Evolutionary conservation across 2,329 filamentous ascomycete species (phyloP), one percentile per base, ranked within the genome.

Genomic region (Grosmannia clavigera): DNA sequence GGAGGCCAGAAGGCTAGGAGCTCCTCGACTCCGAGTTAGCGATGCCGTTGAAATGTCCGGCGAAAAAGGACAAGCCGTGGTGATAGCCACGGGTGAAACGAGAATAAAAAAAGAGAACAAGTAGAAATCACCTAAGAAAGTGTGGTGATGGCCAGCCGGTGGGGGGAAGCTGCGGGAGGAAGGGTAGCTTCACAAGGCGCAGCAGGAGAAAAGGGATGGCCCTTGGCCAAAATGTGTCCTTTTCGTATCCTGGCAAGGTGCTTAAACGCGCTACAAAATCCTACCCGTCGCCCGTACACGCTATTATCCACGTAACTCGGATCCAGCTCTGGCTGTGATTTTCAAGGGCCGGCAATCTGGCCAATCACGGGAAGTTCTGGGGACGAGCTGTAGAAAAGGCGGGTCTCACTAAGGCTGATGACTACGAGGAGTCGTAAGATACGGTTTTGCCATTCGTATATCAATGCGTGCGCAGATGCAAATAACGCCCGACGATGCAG

Each of bases 211-310:
- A 53, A 25, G 27, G 31, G 51, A 40, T 38, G 6, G 33, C 25
- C 48, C n/a, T 55, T 51, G 57, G 48, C 57, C 48, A 58, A 58
- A 50, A 58, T 33, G 57, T 58, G 57, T 57, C 55, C 55, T 57
- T 40, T 57, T 55, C 55, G 55, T 50, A 35, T 56, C 27, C 7
- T 46, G 19, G 35, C n/a, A 14, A 40, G n/a, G 33, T 40, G 25
- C 38, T 35, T 31, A 43, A 56, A 56, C 54, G 54, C 54, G 54
- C 54, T 38, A 56, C 35, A 29, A 40, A 56, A 31, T 56, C 33
- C 35, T 52, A 31, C 50, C 50, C 25, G 25, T 31, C 7, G 11
- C 48, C 11, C 48, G 25, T 51, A 51, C 7, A 51, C 48, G 43
- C 43, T 46, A 46, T n/a, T 46, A n/a, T n/a, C 19, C 48, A 51